Evolutionary conservation across 306 rosid genomes (phyloP).

Genomic region (Ormosia semicastrata): DNA sequence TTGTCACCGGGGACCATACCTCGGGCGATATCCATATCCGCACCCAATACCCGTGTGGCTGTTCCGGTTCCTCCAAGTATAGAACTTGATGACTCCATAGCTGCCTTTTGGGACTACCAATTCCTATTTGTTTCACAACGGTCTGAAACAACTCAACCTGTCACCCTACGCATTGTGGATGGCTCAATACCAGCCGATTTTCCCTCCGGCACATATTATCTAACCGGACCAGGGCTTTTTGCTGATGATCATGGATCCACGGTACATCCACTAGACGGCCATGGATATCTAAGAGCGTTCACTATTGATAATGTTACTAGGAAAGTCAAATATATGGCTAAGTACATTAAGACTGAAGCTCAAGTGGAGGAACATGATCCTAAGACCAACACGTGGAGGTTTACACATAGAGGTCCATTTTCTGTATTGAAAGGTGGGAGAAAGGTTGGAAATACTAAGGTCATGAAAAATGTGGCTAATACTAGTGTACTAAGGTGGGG

Average conservation of each 20-base stretch:
- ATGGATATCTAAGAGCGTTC: conserved; percentile 82
- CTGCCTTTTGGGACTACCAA: conserved; percentile 86
- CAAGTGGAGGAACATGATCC: conserved; percentile 78
- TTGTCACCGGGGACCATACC: conserved; percentile 18
- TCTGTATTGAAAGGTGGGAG: conserved; percentile 84
- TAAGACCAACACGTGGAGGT: conserved; percentile 56
- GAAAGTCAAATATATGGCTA: conserved; percentile 71
- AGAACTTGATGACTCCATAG: conserved; percentile 51
- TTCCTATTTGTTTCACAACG: conserved; percentile 79
- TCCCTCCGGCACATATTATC: conserved; percentile 78
- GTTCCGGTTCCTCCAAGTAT: conserved; percentile 13
- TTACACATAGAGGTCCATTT: conserved; percentile 84
- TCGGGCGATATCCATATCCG: conserved; percentile 46
- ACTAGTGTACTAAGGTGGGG: conserved; percentile 89
- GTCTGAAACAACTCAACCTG: conserved; percentile 48
- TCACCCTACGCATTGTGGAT: conserved; percentile 38
- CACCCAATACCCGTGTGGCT: conserved; percentile 20
- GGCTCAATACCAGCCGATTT: conserved; percentile 67
- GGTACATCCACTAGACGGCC: conserved; percentile 90
- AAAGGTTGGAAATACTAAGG: conserved; percentile 87
- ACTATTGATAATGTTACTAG: conserved; percentile 33
- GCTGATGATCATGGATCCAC: conserved; percentile 87
- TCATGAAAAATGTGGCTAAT: conserved; percentile 96
- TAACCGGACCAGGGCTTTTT: conserved; percentile 81
- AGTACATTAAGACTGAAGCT: conserved; percentile 80